Conservation (phyloP, 345 rosid species). For the sweet orange (Citrus sinensis) region DNA sequence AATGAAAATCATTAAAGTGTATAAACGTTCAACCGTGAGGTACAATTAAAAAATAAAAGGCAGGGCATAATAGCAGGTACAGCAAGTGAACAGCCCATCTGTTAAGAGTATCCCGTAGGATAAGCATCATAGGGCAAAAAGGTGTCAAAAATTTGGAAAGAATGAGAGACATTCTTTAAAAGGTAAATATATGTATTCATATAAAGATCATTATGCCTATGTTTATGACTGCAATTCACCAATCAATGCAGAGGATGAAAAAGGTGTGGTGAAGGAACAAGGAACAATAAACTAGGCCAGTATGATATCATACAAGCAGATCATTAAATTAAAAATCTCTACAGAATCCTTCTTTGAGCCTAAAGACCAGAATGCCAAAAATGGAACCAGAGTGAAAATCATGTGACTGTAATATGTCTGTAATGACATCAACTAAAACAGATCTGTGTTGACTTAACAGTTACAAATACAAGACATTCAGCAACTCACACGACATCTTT, state of each 20-base stretch:
- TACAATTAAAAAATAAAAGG: neutral
- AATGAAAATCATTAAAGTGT: neutral
- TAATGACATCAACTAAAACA: neutral
- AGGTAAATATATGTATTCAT: neutral
- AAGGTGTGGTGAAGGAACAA: neutral
- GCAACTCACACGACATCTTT: neutral
- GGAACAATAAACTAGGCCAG: neutral
- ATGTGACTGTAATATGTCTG: neutral
- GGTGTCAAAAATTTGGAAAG: neutral
- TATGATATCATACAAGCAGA: neutral
- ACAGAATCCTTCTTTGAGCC: neutral
- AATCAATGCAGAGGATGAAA: neutral
- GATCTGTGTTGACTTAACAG: neutral
- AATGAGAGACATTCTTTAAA: neutral
- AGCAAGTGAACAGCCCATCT: neutral
- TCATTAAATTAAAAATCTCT: neutral
- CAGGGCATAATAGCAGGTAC: neutral
- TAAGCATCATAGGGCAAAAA: neutral
- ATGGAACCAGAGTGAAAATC: neutral
- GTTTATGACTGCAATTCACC: neutral
- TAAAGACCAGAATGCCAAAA: neutral
- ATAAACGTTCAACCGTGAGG: neutral
- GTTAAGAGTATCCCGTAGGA: neutral
- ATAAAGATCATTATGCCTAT: neutral
- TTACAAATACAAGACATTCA: neutral